Base-by-base conservation (phyloP, 2,329 filamentous ascomycete species). In the Cryphonectria naterciae region DNA sequence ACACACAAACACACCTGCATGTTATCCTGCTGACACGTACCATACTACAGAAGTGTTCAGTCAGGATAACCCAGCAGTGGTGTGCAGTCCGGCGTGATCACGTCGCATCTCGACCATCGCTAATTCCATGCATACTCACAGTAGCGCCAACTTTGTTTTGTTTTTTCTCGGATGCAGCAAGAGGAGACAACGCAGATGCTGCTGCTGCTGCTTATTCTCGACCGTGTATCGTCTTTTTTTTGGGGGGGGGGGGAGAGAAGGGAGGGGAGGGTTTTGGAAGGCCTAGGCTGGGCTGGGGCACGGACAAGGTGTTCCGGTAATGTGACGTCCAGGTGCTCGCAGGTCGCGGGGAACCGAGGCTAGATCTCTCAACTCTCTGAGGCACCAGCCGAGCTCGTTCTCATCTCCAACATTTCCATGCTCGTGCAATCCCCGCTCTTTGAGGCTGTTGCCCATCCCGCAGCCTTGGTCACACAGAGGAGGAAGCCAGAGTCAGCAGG, bases 121-220 rank as follows among this genome's bases (percentile, higher is more conserved):
- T n/a, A 61, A 61, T 22, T 2, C 28, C 35, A 32, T n/a, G 25
- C 35, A 22, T n/a, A 39, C 58, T 39, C 35, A 25, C 22, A 39
- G 58, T 39, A 39, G 35, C 35, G 35, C 58, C 19, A 61, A 61
- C 58, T 61, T 61, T 61, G 22, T 61, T n/a, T 22, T 61, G 58
- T 2, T 61, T 35, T 35, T 8, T 49, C 22, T n/a, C 8, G 19
- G 32, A 11, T 61, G 58, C 22, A 39, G n/a, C 35, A 35, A 61
- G 17, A 25, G 56, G 11, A 32, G 25, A 37, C 58, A 61, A 7
- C 17, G 35, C 58, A 61, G 58, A 22, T n/a, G 58, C 37, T 39
- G 10, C 35, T 39, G 10, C 25, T 6, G 7, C 58, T n/a, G 10
- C 32, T 32, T 32, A 32, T 32, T 32, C 58, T n/a, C 10, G 17